Conservation (phyloP, 345 rosid species). For the Pugionium dolabratum region DNA sequence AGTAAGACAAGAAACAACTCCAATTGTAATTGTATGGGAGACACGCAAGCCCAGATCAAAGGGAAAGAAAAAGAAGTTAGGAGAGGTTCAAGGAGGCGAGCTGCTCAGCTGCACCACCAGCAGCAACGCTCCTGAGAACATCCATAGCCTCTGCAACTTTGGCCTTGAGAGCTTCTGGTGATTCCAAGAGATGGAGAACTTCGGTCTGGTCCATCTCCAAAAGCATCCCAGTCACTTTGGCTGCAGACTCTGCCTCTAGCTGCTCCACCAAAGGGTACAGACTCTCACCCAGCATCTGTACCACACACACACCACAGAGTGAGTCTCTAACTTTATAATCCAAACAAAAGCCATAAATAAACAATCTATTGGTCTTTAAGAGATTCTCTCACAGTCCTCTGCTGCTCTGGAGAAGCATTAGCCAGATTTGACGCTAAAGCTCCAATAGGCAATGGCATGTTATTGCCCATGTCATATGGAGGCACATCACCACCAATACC, state of each 20-base stretch:
- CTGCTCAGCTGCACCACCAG: conserved; percentile 71
- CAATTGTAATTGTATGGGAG: conserved; percentile 13
- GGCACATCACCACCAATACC: conserved; percentile 51
- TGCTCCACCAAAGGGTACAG: conserved; percentile 95
- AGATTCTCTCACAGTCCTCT: conserved; percentile 67
- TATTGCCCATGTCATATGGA: conserved; percentile 65
- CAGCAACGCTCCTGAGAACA: conserved; percentile 76
- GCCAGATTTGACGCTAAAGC: conserved; percentile 87
- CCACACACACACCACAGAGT: conserved; percentile 34
- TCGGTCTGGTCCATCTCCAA: conserved; percentile 98
- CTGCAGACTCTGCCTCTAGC: conserved; percentile 85
- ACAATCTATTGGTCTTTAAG: neutral
- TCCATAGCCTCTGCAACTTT: conserved; percentile 98
- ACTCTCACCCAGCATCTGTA: conserved; percentile 87
- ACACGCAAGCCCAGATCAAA: conserved; percentile 5
- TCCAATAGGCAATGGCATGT: conserved; percentile 64
- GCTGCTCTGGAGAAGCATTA: conserved; percentile 80
- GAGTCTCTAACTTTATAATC: neutral
- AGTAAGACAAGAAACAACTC: conserved; percentile 22
- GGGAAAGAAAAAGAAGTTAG: conserved; percentile 1
- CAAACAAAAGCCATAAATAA: neutral
- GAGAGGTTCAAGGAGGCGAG: conserved; percentile 70
- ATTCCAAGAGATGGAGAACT: conserved; percentile 89
- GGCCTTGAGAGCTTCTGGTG: conserved; percentile 87
- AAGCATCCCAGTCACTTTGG: conserved; percentile 97